Base-by-base conservation (phyloP, 2,329 filamentous ascomycete species). In the Claviceps monticola region DNA sequence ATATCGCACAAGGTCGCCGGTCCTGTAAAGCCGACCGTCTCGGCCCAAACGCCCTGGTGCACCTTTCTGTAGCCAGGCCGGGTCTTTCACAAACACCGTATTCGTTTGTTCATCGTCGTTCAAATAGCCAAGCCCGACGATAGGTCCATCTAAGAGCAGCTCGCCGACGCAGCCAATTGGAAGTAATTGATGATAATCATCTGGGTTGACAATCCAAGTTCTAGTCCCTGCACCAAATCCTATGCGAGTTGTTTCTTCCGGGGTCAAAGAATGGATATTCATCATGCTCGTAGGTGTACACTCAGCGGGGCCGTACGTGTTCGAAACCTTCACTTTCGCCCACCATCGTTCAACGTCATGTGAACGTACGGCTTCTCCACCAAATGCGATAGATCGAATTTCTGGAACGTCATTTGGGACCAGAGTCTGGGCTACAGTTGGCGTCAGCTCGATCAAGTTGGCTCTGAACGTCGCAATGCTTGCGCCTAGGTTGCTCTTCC, bases 281-380 rank as follows among this genome's bases (percentile, higher is more conserved):
- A 61, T 26, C 1, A 56, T 60, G 3, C 34, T 39, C 14, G 44
- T 46, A 1, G 49, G 49, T 1, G 55, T 56, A 39, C 53, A 55
- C 29, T 61, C 59, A 21, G 55, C 53, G 3, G 59, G 59, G 9
- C 59, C 59, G 26, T 61, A 61, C 9, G 46, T 56, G 11, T 60
- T 56, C 2, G 56, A 51, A 21, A 59, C 48, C 6, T 39, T 43
- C 11, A 50, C 51, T 39, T 51, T 49, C n/a, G 53, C 50, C 0
- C 46, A 49, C 5, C 49, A 52, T 48, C 54, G 41, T 17, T 37
- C 17, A 6, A 52, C 41, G 46, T 55, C 47, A 7, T 50, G 23
- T 14, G 38, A 36, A 36, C 47, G 5, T 3, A 55, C 29, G 38
- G 51, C 52, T 42, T 59, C 57, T 2, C 58, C 58, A 3, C 53